A percentile compares a stretch with the other conserved stretches of the same genome.
Evolutionary conservation across 306 rosid species (phyloP).

Genomic region (Begonia fuchsioides): DNA sequence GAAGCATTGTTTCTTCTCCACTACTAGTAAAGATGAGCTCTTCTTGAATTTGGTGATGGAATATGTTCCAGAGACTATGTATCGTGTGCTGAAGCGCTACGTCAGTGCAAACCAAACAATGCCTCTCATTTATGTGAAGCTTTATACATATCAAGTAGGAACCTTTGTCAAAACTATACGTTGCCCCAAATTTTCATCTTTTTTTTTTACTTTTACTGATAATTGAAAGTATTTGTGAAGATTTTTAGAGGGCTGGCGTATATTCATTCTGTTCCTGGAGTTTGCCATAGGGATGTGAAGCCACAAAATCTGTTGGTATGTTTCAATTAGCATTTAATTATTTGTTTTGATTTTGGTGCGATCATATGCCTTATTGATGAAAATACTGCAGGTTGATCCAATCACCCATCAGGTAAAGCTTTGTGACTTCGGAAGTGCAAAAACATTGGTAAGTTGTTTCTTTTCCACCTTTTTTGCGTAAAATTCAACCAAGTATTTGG

Average conservation of each 20-base stretch:
- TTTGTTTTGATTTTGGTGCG: conserved; percentile 1
- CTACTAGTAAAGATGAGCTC: conserved; percentile 76
- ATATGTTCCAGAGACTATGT: conserved; percentile 81
- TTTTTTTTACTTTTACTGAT: conserved; percentile 4
- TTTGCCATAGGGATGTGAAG: conserved; percentile 90
- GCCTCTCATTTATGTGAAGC: conserved; percentile 80
- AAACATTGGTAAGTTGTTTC: conserved; percentile 58
- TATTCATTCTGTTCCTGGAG: conserved; percentile 84
- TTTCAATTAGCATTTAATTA: conserved; percentile 1
- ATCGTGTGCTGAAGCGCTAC: conserved; percentile 74
- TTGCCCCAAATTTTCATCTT: not conserved
- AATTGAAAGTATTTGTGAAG: conserved; percentile 28
- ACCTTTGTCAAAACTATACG: not conserved
- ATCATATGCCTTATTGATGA: conserved; percentile 8
- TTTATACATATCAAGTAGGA: conserved; percentile 89
- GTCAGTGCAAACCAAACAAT: conserved; percentile 72
- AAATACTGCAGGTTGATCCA: conserved; percentile 58
- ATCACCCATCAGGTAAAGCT: conserved; percentile 89
- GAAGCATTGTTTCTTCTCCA: conserved; percentile 84
- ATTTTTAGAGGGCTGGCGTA: conserved; percentile 88
- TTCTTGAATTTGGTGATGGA: conserved; percentile 95
- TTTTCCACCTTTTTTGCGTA: conserved; percentile 1
- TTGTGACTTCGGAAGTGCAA: conserved; percentile 95
- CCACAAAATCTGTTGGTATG: conserved; percentile 93
- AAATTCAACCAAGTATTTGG: not conserved